Conservation (phyloP, 805 yeast genomes). For the Kluyveromyces nonfermentans region DNA sequence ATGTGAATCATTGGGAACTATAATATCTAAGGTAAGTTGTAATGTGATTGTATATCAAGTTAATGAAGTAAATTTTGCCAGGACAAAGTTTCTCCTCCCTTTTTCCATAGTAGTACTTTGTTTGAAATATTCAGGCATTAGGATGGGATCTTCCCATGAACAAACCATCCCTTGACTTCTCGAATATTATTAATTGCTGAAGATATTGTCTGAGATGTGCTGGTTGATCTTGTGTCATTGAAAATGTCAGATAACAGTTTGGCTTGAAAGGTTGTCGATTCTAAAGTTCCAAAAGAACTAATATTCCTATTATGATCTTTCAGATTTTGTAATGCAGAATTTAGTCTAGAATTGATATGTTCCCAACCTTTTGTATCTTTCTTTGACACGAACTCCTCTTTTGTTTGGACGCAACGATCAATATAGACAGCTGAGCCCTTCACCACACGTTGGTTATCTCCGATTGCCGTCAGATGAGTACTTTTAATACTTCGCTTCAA, state of each 20-base stretch:
- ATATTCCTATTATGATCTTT: constrained; percentile 19
- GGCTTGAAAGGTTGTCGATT: constrained; percentile 24
- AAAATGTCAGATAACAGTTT: constrained; percentile 19
- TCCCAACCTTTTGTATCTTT: constrained; percentile 8
- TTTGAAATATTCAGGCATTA: neutral
- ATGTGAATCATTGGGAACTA: neutral
- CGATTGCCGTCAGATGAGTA: constrained; percentile 36
- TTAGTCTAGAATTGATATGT: constrained; percentile 20
- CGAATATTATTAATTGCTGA: constrained; percentile 20
- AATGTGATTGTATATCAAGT: neutral
- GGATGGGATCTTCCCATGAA: constrained; percentile 29
- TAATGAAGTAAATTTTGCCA: neutral
- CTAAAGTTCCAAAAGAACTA: constrained; percentile 11
- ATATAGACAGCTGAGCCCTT: constrained; percentile 27
- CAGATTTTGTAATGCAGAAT: constrained; percentile 23
- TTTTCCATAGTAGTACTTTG: too few species aligned
- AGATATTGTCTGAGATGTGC: neutral
- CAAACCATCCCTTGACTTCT: constrained; percentile 34
- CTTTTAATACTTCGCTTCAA: constrained; percentile 20
- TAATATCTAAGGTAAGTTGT: neutral
- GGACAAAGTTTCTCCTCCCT: too few species aligned
- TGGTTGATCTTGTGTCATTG: constrained; percentile 6
- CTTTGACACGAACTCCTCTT: neutral
- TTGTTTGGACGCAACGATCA: constrained; percentile 24
- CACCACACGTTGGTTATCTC: constrained; percentile 31